Evolutionary conservation across 2,329 filamentous ascomycete genomes (phyloP).

Genomic region (Alternaria sp.): DNA sequence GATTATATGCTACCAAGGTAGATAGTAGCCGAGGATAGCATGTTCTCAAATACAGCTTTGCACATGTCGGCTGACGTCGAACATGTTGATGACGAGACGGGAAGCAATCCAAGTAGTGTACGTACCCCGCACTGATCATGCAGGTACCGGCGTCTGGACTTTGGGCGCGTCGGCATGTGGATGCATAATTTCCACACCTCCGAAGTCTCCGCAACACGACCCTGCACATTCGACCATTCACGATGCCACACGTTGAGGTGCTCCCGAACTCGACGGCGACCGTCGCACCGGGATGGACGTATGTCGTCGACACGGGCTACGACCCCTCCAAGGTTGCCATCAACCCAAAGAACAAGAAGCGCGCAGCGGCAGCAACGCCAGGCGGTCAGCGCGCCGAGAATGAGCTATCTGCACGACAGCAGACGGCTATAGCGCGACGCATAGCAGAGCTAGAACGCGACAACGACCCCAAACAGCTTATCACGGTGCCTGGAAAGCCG

Average conservation of each 20-base stretch:
- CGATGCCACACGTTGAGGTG: slow-evolving; percentile 80
- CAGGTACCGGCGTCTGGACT: slow-evolving; percentile 12
- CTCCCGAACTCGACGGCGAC: slow-evolving; percentile 74
- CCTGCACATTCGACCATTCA: slow-evolving; percentile 13
- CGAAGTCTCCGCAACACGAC: slow-evolving; percentile 13
- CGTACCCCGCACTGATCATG: slow-evolving; percentile 22
- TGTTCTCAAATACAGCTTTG: neutral
- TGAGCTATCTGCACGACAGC: slow-evolving; percentile 81
- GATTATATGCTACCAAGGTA: neutral
- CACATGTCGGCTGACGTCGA: neutral
- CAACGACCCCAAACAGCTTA: slow-evolving; percentile 65
- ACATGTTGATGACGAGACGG: neutral
- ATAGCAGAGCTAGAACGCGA: slow-evolving; percentile 81
- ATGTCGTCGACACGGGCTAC: slow-evolving; percentile 78
- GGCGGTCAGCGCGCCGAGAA: slow-evolving; percentile 49
- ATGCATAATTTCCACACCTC: slow-evolving; percentile 18
- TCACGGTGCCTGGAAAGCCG: slow-evolving; percentile 46
- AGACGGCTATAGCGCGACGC: slow-evolving; percentile 81
- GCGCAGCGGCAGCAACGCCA: slow-evolving; percentile 61
- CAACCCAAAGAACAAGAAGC: slow-evolving; percentile 68
- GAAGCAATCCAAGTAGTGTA: neutral
- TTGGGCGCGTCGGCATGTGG: slow-evolving; percentile 23
- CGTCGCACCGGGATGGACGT: slow-evolving; percentile 87
- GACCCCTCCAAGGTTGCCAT: slow-evolving; percentile 64
- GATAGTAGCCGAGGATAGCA: neutral